Evolutionary conservation across 2,329 filamentous ascomycete species (phyloP).

Genomic region (Aureobasidium sp.): DNA sequence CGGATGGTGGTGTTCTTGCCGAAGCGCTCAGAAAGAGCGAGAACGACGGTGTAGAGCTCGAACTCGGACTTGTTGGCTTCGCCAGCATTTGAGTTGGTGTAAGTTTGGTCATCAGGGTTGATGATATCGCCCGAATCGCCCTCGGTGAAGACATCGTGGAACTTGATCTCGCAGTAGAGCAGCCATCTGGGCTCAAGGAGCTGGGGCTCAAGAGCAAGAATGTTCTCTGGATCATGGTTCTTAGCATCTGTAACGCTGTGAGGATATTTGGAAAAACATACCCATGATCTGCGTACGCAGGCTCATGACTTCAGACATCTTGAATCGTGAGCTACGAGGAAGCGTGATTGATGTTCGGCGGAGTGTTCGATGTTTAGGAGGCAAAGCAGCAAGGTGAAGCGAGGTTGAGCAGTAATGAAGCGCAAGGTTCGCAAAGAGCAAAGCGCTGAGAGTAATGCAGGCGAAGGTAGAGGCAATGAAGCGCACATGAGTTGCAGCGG

Average conservation of each 20-base stretch:
- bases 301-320: not conserved
- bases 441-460: not conserved
- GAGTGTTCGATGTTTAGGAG: not conserved
- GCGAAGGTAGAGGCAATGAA: not conserved
- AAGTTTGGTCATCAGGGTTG: not conserved
- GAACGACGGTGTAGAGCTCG: not conserved
- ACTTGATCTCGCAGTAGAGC: not conserved
- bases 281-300: slow-evolving; percentile 4
- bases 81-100: not conserved
- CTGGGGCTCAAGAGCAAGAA: not conserved
- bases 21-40: not conserved
- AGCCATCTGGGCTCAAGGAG: not conserved
- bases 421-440: not conserved
- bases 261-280: not conserved
- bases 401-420: not conserved
- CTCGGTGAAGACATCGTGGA: not conserved
- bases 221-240: not conserved
- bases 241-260: not conserved
- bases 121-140: not conserved
- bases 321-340: not conserved
- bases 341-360: not conserved
- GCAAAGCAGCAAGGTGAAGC: too few species aligned
- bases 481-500: not conserved
- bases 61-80: not conserved
- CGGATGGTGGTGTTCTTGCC: not conserved